Base-by-base conservation (phyloP, 345 rosid species). In the Arabidopsis arenosa region DNA sequence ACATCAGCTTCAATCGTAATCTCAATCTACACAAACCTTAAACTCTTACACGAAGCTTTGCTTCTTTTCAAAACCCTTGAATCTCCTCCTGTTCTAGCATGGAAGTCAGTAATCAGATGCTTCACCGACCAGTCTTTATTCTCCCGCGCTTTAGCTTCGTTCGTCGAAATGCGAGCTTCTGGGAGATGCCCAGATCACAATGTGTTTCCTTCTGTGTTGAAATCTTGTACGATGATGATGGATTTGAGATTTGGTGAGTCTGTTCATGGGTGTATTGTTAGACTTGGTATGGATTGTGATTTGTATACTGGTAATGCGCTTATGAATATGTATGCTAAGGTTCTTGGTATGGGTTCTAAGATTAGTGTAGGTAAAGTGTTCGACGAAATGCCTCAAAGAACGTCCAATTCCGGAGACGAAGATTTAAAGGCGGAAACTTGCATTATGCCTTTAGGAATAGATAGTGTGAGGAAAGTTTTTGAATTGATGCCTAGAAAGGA, bases 251-350 rank as follows among this genome's bases (percentile, higher is more conserved):
- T 91, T 67, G 93, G 97, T 35, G 90, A 89, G 84, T 84, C 91
- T 14, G 78, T 93, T 33, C 97, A 93, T 84, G 98, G 85, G 7
- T 89, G 80, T 78, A 52, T 86, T 45, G 44, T 93, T 66, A 88
- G 87, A 74, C 78, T 84, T 33, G 97, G 96, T 7, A 30, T 86
- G 81, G 89, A 81, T 52, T 76, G 74, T 41, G 92, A 91, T 80
- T 72, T 93, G 85, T 88, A 83, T 53, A 88, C 89, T 2, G 84
- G 88, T 7, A 93, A 93, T 86, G 96, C 98, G 11, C 85, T 93
- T 5, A 80, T 93, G 91, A 93, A 86, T 80, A 89, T 93, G 97
- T 91, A 93, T 5, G 89, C 89, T 1, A 91, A 87, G 74, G 81
- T 87, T 76, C 85, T 73, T 37, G 75, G 44, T 2, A 51, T 47